These are phyloP conservation scores for Hypericum androsaemum DNA, from an alignment of 345 rosid species.

Conservation along the genomic window DNA sequence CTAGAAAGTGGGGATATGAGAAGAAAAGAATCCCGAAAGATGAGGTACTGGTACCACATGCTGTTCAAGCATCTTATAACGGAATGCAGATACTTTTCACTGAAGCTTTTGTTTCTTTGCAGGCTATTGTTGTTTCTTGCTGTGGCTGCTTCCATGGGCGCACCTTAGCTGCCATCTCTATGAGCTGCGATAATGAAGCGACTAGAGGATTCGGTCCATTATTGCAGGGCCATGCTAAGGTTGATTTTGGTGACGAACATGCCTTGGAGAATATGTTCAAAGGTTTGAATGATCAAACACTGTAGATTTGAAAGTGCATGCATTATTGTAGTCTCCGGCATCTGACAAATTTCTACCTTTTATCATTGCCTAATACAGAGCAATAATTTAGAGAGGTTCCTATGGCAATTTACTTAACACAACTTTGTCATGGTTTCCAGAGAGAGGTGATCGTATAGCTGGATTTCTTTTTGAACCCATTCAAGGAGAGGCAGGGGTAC, in stretches of 20 bases:
- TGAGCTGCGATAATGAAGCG: slow-evolving; percentile 99
- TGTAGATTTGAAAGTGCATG: neutral
- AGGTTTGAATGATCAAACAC: slow-evolving; percentile 32
- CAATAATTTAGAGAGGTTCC: neutral
- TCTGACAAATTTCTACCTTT: too few species aligned
- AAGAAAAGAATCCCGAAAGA: slow-evolving; percentile 68
- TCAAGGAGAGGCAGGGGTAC: slow-evolving; percentile 99
- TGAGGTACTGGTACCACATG: slow-evolving; percentile 35
- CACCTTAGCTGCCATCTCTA: slow-evolving; percentile 84
- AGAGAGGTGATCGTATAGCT: slow-evolving; percentile 63
- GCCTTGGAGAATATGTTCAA: slow-evolving; percentile 64
- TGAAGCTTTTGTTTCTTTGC: too few species aligned
- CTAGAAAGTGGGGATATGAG: slow-evolving; percentile 93
- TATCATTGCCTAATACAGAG: neutral
- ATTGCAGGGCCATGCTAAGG: slow-evolving; percentile 82
- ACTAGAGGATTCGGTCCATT: slow-evolving; percentile 92
- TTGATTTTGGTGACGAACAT: slow-evolving; percentile 75
- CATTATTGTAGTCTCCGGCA: too few species aligned
- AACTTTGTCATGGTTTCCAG: slow-evolving; percentile 30
- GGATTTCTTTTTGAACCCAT: slow-evolving; percentile 97
- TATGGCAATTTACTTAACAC: neutral
- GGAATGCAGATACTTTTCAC: too few species aligned
- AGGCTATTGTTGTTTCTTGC: slow-evolving; percentile 89
- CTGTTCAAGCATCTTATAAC: too few species aligned
- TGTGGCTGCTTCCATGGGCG: slow-evolving; percentile 99